phyloP scores from a whole-genome alignment of 345 rosid species.

The Eucalyptus erythrocorys region DNA sequence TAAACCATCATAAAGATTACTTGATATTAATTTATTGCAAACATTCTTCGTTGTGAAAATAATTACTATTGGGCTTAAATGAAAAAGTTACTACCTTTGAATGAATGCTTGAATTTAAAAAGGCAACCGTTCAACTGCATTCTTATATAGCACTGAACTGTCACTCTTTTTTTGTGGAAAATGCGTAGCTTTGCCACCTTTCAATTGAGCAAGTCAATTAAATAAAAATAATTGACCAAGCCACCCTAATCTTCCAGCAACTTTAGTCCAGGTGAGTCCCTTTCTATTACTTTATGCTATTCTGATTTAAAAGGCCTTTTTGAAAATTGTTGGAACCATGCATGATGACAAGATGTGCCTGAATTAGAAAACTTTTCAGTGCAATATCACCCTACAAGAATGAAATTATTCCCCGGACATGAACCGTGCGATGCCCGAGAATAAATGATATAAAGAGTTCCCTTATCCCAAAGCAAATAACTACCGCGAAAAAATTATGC shows the following conservation, averaged over 20 bases:
- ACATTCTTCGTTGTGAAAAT: too few relatives aligned
- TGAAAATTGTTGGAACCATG: not conserved
- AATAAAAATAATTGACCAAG: too few relatives aligned
- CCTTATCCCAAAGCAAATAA: not conserved
- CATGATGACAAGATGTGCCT: not conserved
- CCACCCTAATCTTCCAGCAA: not conserved
- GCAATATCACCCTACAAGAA: not conserved
- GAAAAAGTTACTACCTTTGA: not conserved
- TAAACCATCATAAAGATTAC: not conserved
- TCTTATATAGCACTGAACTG: not conserved
- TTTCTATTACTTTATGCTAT: not conserved
- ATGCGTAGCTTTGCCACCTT: not conserved
- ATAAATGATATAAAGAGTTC: too few relatives aligned
- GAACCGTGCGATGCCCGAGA: not conserved
- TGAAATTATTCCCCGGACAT: not conserved
- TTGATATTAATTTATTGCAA: not conserved
- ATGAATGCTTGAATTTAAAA: not conserved
- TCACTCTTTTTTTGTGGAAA: not conserved
- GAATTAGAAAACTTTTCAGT: too few relatives aligned
- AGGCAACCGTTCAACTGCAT: not conserved
- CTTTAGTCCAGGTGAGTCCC: not conserved
- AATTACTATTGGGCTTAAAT: not conserved
- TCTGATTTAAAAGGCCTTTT: not conserved
- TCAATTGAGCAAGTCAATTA: not conserved
- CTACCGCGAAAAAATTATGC: not conserved